Percentiles rank a stretch among this genome's conserved stretches.
phyloP scores from a whole-genome alignment of 768 basidiomycete species.

The Lepiota subincarnata region DNA sequence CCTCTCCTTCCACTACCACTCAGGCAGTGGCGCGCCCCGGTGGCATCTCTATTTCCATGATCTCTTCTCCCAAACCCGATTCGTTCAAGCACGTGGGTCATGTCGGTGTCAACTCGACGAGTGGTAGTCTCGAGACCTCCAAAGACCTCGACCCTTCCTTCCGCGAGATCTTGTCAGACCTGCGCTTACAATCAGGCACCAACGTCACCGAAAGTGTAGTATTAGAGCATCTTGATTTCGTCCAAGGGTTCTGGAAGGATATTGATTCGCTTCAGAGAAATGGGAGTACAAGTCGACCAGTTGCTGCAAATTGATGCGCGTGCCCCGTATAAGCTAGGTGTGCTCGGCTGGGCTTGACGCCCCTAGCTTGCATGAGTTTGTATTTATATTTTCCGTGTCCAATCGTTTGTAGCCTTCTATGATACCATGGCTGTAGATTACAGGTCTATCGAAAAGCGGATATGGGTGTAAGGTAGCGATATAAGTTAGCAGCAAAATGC shows the following conservation, averaged over 20 bases:
- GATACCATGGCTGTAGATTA: too few species aligned
- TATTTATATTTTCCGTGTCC: neutral
- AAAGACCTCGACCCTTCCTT: constrained; percentile 52
- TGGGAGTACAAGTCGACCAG: constrained; percentile 12
- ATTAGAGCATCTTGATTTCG: constrained; percentile 25
- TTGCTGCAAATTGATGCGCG: constrained; percentile 11
- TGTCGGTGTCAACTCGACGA: constrained; percentile 47
- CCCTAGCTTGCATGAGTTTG: neutral
- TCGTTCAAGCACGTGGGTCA: constrained; percentile 68
- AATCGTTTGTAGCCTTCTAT: neutral
- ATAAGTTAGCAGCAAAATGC: neutral
- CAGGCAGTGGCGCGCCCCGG: neutral
- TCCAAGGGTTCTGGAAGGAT: constrained; percentile 30
- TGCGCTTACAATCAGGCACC: constrained; percentile 23
- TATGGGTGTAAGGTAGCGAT: neutral
- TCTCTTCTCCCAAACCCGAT: constrained; percentile 54
- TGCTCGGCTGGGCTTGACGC: too few species aligned
- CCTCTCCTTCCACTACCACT: constrained; percentile 19
- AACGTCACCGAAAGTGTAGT: constrained; percentile 22
- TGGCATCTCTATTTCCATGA: constrained; percentile 36
- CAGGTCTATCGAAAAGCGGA: neutral
- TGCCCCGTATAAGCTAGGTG: too few species aligned
- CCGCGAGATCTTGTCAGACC: constrained; percentile 37
- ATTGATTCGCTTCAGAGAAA: constrained; percentile 22
- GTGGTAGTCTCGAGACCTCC: constrained; percentile 49